A percentile compares a stretch with the other conserved stretches of the same genome.
phyloP scores from a whole-genome alignment of 768 basidiomycete genomes.

The Lentinus tigrinus region DNA sequence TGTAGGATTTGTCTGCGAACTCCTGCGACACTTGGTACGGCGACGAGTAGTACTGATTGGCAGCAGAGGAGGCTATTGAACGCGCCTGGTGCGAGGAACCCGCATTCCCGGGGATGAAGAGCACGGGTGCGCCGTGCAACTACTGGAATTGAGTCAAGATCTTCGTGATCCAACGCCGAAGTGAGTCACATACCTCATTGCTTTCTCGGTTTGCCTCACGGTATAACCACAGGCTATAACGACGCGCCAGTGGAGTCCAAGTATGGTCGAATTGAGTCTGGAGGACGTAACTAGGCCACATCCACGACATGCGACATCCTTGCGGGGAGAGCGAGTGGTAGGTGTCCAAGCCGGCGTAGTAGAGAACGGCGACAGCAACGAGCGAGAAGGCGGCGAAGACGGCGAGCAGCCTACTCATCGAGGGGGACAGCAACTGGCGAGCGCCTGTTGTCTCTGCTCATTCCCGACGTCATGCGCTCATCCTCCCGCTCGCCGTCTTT shows the following conservation, averaged over 20 bases:
- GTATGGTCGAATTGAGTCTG: conserved; percentile 64
- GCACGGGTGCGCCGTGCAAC: conserved; percentile 70
- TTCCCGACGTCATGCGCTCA: conserved; percentile 21
- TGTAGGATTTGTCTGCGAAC: conserved; percentile 46
- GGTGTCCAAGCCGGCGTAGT: conserved; percentile 35
- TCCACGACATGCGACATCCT: conserved; percentile 96
- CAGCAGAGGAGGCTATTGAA: conserved; percentile 90
- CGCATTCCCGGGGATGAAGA: conserved; percentile 97
- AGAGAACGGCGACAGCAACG: conserved; percentile 34
- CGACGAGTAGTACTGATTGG: conserved; percentile 71
- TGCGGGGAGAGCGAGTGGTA: conserved; percentile 69
- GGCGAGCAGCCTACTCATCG: conserved; percentile 20
- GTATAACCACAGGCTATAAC: conserved; percentile 90
- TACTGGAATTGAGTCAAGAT: conserved; percentile 22
- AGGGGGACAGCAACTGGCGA: conserved; percentile 24
- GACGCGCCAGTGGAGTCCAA: conserved; percentile 68
- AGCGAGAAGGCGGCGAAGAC: conserved; percentile 21
- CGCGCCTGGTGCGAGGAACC: conserved; percentile 93
- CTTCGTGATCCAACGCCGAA: conserved; percentile 1
- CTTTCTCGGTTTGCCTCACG: conserved; percentile 85
- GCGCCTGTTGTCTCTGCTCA: conserved; percentile 6
- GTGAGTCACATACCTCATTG: conserved; percentile 44
- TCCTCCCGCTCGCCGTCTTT: conserved; percentile 7
- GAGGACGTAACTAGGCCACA: conserved; percentile 86
- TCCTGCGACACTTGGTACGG: conserved; percentile 55